Conservation (phyloP, 192 early-diverging fungal genomes). For the Paraglomus occultum region DNA sequence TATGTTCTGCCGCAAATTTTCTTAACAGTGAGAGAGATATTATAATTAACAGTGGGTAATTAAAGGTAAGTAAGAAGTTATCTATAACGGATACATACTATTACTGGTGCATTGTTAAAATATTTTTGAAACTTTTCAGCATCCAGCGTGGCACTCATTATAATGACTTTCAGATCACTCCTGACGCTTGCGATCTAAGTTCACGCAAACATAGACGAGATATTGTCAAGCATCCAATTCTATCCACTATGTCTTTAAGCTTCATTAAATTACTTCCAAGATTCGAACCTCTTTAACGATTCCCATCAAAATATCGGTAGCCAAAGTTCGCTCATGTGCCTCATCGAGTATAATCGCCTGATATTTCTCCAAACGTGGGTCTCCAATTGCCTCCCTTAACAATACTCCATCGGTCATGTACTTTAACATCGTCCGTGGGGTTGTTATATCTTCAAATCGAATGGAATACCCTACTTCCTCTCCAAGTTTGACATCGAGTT, state of each 20-base stretch:
- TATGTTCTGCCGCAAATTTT: conserved; percentile 90
- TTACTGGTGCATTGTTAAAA: conserved; percentile 72
- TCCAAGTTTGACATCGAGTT: conserved; percentile 68
- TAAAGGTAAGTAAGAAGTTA: conserved; percentile 50
- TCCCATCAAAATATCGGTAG: conserved; percentile 96
- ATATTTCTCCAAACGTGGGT: conserved; percentile 71
- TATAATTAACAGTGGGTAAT: no score
- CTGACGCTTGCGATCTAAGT: conserved; percentile 62
- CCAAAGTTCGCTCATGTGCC: conserved; percentile 70
- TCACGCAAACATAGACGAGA: conserved; percentile 35
- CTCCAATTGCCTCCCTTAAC: conserved; percentile 74
- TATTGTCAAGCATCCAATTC: conserved; percentile 32
- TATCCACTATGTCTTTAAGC: conserved; percentile 35
- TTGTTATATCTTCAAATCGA: conserved; percentile 91
- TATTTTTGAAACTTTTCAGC: conserved; percentile 89
- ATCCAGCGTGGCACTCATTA: conserved; percentile 97
- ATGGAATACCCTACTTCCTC: conserved; percentile 86
- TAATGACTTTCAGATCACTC: conserved; percentile 80
- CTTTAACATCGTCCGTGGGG: conserved; percentile 74
- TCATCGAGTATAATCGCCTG: conserved; percentile 81
- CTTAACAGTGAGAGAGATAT: conserved; percentile 52
- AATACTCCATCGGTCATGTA: conserved; percentile 96
- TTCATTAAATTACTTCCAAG: conserved; percentile 42
- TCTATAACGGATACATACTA: conserved; percentile 53
- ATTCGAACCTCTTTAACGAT: conserved; percentile 87